A percentile compares a stretch with the other conserved stretches of the same genome.
Conservation (phyloP, 2,329 filamentous ascomycete genomes). For the Aureobasidium sp. region DNA sequence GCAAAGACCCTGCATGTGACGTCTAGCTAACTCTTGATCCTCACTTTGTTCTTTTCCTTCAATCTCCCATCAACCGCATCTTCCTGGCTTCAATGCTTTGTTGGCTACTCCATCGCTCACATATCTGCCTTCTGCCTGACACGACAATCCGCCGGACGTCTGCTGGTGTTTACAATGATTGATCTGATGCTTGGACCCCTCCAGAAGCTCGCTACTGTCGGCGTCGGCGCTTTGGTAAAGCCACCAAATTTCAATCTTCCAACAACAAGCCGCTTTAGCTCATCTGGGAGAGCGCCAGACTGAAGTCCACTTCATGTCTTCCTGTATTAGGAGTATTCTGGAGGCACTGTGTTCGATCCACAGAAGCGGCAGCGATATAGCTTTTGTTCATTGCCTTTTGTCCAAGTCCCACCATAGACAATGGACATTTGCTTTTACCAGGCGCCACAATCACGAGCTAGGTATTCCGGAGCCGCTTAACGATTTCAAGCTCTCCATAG, state of each 20-base stretch:
- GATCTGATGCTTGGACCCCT: neutral
- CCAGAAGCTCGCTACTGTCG: neutral
- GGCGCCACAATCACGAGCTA: neutral
- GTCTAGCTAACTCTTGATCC: neutral
- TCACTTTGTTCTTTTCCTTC: neutral
- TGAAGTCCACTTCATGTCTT: constrained; percentile 11
- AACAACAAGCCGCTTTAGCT: constrained; percentile 11
- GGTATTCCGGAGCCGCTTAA: neutral
- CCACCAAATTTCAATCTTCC: neutral
- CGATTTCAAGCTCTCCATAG: neutral
- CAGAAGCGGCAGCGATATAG: constrained; percentile 9
- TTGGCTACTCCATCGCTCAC: neutral
- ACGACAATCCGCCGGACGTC: too few species aligned
- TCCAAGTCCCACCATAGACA: neutral
- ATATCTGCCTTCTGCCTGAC: neutral
- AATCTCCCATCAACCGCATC: neutral
- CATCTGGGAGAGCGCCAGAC: constrained; percentile 14
- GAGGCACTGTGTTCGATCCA: constrained; percentile 14
- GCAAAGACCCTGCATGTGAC: neutral
- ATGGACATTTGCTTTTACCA: neutral
- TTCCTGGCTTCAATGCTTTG: neutral
- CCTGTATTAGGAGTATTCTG: neutral
- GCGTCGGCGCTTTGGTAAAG: neutral
- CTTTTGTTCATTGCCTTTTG: neutral
- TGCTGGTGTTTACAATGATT: neutral